Base-by-base conservation (phyloP, 2,329 filamentous ascomycete species). In the Triangularia verruculosa region DNA sequence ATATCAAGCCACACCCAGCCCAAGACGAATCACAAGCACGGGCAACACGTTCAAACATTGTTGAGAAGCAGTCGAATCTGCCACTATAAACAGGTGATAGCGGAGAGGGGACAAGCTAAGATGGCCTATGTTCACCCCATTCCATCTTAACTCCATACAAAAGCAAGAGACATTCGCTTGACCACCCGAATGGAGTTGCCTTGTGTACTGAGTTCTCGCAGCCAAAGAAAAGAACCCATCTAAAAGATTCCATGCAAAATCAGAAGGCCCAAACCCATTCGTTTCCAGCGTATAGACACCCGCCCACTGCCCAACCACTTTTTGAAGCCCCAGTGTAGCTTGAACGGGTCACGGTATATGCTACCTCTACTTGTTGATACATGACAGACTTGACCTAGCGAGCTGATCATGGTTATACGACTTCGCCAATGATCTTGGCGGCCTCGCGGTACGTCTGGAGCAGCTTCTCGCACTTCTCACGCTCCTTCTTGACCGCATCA, bases 381-480 rank as follows among this genome's bases (percentile, higher is more conserved):
- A 59, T 52, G 63, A 52, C 27, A 28, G 27, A 28, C 27, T 11
- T n/a, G 17, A 15, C 3, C 6, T 12, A 28, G 17, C 15, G 34
- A 39, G 34, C 34, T 39, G 13, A 39, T 39, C 34, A 13, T 28
- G n/a, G 32, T 56, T 89, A 93, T 79, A 96, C 80, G 65, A 99
- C 95, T 79, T 99, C 95, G 65, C 95, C 93, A 67, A 99, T 94
- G 75, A 99, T 99, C 84, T 96, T 97, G 67, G 94, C 93, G 20
- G 95, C 95, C 80, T 99, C 95, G 73, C 93, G 93, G 80, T 99
- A 99, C 20, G 95, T 99, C 75, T 90, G 88, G 67, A 98, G 85
- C 69, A 99, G 83, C 77, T 93, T 95, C 83, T 99, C 95, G 79
- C 95, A 99, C 84, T 99, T 99, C 81, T 98, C 94, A 67, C 94